Evolutionary conservation across 2,329 filamentous ascomycete genomes (phyloP).

Genomic region (Hypoxylon sp.): DNA sequence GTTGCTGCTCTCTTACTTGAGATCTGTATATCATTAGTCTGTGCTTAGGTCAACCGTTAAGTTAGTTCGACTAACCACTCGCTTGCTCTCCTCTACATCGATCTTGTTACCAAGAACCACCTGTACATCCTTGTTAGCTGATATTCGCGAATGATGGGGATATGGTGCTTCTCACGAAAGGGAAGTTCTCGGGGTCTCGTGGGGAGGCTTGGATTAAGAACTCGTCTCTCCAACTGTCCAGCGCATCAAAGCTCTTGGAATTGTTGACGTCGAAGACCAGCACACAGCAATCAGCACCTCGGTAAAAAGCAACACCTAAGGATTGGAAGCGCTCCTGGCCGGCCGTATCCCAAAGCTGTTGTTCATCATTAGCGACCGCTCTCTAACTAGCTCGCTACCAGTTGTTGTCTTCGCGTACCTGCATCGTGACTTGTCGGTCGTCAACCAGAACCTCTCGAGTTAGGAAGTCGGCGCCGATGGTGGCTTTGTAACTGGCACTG

Average conservation of each 20-base stretch:
- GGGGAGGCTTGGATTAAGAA: conserved; percentile 98
- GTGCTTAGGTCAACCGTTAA: neutral
- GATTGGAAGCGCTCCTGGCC: conserved; percentile 98
- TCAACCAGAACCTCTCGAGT: conserved; percentile 98
- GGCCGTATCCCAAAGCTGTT: conserved; percentile 98
- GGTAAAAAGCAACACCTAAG: conserved; percentile 95
- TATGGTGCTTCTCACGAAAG: conserved; percentile 74
- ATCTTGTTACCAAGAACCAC: conserved; percentile 99
- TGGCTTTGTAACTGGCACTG: conserved; percentile 99
- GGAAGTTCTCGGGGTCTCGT: conserved; percentile 95
- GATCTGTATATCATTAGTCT: conserved; percentile 64
- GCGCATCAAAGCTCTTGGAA: conserved; percentile 97
- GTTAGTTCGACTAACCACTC: conserved; percentile 68
- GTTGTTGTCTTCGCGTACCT: conserved; percentile 63
- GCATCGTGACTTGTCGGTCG: conserved; percentile 97
- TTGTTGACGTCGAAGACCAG: conserved; percentile 99
- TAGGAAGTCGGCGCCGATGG: conserved; percentile 97
- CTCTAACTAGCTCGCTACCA: conserved; percentile 23
- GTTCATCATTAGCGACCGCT: conserved; percentile 34
- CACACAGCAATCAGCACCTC: conserved; percentile 96
- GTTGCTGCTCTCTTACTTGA: conserved; percentile 95
- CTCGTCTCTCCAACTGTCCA: conserved; percentile 98
- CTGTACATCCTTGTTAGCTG: conserved; percentile 52
- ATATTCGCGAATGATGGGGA: neutral
- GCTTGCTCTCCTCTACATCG: conserved; percentile 96